Conservation (phyloP, 495 filamentous ascomycete species). For the Cenococcum geophilum region DNA sequence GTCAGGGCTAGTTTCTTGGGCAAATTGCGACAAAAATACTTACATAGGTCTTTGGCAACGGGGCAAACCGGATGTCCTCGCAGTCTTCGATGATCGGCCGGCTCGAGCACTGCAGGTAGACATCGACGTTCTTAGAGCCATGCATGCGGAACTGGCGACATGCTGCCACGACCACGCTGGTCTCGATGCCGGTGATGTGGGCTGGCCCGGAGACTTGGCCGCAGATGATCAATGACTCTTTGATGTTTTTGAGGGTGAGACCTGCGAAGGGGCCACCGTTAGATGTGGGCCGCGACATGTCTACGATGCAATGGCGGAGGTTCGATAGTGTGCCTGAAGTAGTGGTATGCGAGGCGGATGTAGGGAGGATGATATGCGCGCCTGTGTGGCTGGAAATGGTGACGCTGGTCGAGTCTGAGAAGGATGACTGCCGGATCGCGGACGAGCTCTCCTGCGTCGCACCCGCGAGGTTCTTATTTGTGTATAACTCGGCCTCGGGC, state of each 20-base stretch:
- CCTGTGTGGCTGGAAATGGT: slow-evolving; percentile 56
- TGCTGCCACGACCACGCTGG: slow-evolving; percentile 67
- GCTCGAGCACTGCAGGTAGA: slow-evolving; percentile 77
- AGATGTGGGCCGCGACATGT: slow-evolving; percentile 62
- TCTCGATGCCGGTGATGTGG: slow-evolving; percentile 69
- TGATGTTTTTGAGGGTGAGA: slow-evolving; percentile 64
- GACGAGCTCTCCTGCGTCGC: background rate
- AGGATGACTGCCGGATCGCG: slow-evolving; percentile 50
- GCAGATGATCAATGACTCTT: slow-evolving; percentile 62
- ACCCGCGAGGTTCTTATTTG: slow-evolving; percentile 4
- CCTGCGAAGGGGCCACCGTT: slow-evolving; percentile 63
- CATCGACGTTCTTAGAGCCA: slow-evolving; percentile 65
- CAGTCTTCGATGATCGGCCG: slow-evolving; percentile 94
- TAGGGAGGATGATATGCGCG: slow-evolving; percentile 67
- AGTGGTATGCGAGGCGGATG: slow-evolving; percentile 57
- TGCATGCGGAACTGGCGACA: slow-evolving; percentile 84
- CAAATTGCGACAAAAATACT: slow-evolving; percentile 32
- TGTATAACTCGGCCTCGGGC: background rate
- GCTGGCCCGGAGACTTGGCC: slow-evolving; percentile 71
- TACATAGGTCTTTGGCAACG: slow-evolving; percentile 63
- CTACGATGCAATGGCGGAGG: slow-evolving; percentile 67
- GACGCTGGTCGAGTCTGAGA: slow-evolving; percentile 55
- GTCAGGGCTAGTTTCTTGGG: background rate
- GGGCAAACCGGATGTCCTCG: slow-evolving; percentile 67
- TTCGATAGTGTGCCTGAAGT: slow-evolving; percentile 67